Conservation (phyloP, 176 grass and related monocot genomes). For the Ampelocalamus luodianensis region DNA sequence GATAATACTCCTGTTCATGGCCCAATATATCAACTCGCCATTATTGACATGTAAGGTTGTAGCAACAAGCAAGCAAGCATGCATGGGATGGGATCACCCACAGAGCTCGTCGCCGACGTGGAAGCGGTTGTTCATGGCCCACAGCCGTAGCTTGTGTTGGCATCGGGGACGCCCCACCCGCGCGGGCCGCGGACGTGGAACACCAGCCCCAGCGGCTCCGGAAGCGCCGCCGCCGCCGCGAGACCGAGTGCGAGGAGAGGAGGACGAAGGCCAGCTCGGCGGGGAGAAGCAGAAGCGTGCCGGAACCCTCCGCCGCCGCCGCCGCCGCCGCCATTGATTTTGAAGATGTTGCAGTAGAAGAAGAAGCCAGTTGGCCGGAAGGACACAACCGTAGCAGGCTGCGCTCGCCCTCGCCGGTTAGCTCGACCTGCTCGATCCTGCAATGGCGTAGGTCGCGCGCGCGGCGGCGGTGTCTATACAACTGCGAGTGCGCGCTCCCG, state of each 20-base stretch:
- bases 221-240: background rate
- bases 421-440: too few species aligned
- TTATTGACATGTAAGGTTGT: background rate
- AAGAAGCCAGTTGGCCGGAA: background rate
- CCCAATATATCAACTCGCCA: background rate
- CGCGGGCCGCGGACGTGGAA: constrained; percentile 74
- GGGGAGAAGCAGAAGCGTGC: background rate
- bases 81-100: constrained; percentile 18
- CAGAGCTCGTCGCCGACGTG: constrained; percentile 69
- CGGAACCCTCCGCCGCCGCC: background rate
- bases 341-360: background rate
- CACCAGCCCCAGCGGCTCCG: background rate
- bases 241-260: background rate
- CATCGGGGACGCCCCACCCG: constrained; percentile 61
- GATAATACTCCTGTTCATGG: too few species aligned
- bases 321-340: constrained; percentile 20
- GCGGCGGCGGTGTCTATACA: background rate
- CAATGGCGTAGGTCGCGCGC: background rate
- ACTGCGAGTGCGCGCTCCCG: background rate
- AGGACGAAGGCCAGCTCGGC: constrained; percentile 25
- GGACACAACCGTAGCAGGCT: too few species aligned
- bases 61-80: background rate
- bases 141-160: constrained; percentile 63
- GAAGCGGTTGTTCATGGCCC: constrained; percentile 76
- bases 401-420: too few species aligned